These are phyloP conservation scores for Rugosomyces carneus DNA, from an alignment of 1,284 basidiomycete genomes.

Conservation along the genomic window DNA sequence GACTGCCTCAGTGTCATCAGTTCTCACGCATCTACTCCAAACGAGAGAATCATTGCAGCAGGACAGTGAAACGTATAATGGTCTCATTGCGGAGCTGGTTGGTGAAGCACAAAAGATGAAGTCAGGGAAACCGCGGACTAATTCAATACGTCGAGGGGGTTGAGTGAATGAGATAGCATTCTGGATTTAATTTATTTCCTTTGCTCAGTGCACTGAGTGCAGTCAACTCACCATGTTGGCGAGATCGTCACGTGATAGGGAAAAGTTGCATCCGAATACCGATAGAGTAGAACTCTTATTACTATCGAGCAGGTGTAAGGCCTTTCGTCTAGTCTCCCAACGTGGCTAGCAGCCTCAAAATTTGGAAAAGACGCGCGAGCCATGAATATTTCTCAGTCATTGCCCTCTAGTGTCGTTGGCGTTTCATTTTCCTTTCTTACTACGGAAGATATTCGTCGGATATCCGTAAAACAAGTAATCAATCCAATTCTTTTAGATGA, in stretches of 20 bases:
- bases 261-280: too few relatives aligned
- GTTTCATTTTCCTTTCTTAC: slow-evolving; percentile 95
- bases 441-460: slow-evolving; percentile 84
- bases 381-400: slow-evolving; percentile 93
- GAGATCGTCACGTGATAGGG: too few relatives aligned
- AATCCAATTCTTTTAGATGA: slow-evolving; percentile 95
- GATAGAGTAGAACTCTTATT: too few relatives aligned
- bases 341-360: slow-evolving; percentile 11
- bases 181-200: slow-evolving; percentile 5
- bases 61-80: slow-evolving; percentile 83
- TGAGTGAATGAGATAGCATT: slow-evolving; percentile 29
- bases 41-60: slow-evolving; percentile 79
- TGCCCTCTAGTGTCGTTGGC: slow-evolving; percentile 80
- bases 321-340: too few relatives aligned
- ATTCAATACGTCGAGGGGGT: slow-evolving; percentile 44
- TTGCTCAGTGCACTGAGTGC: too few relatives aligned
- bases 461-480: slow-evolving; percentile 95
- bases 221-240: too few relatives aligned
- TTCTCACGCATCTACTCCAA: slow-evolving; percentile 79
- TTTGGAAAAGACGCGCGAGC: slow-evolving; percentile 1
- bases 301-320: too few relatives aligned
- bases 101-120: slow-evolving; percentile 77
- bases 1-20: slow-evolving; percentile 65
- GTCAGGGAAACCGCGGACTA: slow-evolving; percentile 46
- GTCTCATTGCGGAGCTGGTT: slow-evolving; percentile 75